Evolutionary conservation across 2,329 filamentous ascomycete genomes (phyloP).

Genomic region (Diaporthe vexans): DNA sequence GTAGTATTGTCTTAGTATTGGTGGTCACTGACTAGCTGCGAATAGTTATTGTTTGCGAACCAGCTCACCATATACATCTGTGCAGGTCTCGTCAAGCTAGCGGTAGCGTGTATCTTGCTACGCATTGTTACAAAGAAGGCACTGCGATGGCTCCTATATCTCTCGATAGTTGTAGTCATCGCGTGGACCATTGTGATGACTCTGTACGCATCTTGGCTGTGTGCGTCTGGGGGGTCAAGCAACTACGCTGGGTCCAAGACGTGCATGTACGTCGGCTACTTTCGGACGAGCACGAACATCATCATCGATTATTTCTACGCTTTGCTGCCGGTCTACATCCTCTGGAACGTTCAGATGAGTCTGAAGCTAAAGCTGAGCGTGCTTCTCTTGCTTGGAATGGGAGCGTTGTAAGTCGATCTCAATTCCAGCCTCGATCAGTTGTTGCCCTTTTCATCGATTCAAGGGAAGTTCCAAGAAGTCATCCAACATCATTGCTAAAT

Average conservation of each 20-base stretch:
- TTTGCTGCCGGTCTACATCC: not conserved
- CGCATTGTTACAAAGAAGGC: not conserved
- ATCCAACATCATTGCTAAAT: not conserved
- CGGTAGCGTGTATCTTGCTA: not conserved
- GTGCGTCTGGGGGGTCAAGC: not conserved
- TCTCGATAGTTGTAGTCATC: not conserved
- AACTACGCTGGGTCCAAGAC: not conserved
- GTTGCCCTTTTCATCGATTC: not conserved
- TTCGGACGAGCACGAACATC: not conserved
- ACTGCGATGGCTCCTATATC: not conserved
- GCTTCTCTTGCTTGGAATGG: not conserved
- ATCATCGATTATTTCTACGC: not conserved
- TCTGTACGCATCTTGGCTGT: not conserved
- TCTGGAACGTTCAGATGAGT: not conserved
- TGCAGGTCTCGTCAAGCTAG: not conserved
- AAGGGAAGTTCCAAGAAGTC: fast-evolving
- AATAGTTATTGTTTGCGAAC: not conserved
- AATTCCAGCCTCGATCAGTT: not conserved
- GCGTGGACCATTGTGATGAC: not conserved
- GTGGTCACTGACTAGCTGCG: not conserved
- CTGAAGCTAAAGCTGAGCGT: not conserved
- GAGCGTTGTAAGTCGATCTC: not conserved
- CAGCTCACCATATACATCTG: not conserved
- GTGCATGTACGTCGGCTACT: not conserved
- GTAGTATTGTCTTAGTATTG: too few species aligned